A percentile compares a stretch with the other conserved stretches of the same genome.
phyloP scores from a whole-genome alignment of 139 green algal genomes.

The Closterium sp. region DNA sequence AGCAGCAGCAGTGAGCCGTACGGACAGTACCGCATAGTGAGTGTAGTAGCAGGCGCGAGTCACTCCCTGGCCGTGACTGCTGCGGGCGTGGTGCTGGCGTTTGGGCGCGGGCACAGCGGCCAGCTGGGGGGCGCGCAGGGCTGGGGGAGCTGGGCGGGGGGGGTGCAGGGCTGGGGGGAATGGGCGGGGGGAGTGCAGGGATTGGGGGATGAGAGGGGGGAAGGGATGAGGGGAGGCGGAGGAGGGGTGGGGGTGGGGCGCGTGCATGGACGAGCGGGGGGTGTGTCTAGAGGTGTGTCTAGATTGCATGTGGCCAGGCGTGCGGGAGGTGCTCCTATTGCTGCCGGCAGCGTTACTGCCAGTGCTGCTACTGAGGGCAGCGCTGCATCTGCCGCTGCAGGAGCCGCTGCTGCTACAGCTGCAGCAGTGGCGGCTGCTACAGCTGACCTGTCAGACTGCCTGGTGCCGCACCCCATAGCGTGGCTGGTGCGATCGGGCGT shows the following conservation, averaged over 20 bases:
- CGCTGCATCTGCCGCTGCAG: too few species aligned
- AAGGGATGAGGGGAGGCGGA: background rate
- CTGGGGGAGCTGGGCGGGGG: too few species aligned
- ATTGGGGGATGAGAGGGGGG: background rate
- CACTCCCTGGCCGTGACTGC: constrained; percentile 93
- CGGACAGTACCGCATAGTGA: constrained; percentile 68
- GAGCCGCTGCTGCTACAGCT: too few species aligned
- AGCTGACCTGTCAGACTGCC: background rate
- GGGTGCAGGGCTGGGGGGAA: too few species aligned
- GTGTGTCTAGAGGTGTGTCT: background rate
- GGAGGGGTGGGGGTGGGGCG: background rate
- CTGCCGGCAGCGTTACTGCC: too few species aligned
- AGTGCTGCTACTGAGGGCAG: too few species aligned
- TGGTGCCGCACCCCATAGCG: background rate
- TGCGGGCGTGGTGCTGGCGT: background rate
- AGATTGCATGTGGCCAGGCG: background rate
- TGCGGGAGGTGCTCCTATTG: background rate
- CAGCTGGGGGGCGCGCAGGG: background rate
- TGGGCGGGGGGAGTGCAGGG: background rate
- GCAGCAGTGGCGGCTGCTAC: background rate
- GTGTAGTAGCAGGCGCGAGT: constrained; percentile 81
- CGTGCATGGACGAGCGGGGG: background rate
- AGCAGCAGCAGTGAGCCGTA: background rate
- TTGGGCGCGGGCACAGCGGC: background rate
- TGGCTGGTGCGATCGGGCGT: background rate